Base-by-base conservation (phyloP, 2,329 filamentous ascomycete genomes). In the Arthrobotrys pseudoclavata region DNA sequence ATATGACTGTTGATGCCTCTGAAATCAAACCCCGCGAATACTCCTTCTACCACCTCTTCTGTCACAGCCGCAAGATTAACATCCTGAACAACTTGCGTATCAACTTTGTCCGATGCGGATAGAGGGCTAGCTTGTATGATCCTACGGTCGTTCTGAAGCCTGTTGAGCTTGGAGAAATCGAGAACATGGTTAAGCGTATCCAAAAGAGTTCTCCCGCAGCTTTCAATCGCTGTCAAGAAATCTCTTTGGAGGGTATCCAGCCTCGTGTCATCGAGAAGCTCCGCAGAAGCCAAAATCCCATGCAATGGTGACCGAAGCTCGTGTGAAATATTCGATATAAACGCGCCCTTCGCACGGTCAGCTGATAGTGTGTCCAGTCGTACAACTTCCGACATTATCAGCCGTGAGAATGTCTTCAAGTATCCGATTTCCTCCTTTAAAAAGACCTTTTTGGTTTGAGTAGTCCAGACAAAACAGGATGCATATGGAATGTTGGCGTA, bases 271-370 rank as follows among this genome's bases (percentile, higher is more conserved):
- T 85, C 84, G 0, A 90, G 80, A 2, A 89, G 82, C 79, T 89
- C 87, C 0, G 85, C 84, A 63, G 84, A 88, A 0, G 87, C 86
- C 0, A 90, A 82, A 34, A 90, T 86, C 1, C 89, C 89, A 69
- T 91, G 89, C 0, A 91, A 83, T 0, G 89, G 89, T 1, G 87
- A 89, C 3, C 89, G 85, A 13, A 91, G 82, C 80, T 91, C 89
- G 80, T 91, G 89, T 2, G 87, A 89, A 4, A 91, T 86, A 0
- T 87, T 89, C 0, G 87, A 87, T 6, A 91, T 85, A 40, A 89
- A 87, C 70, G 89, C 88, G 0, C 86, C 86, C 81, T 89, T 89
- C 48, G 87, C 87, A 64, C 84, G 85, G 37, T 86, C 84, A 0
- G 84, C 83, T 9, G 37, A 79, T 42, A 63, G 82, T 0, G 86